Evolutionary conservation across 2,329 filamentous ascomycete genomes (phyloP).

Genomic region (Fusarium tjaetaba): DNA sequence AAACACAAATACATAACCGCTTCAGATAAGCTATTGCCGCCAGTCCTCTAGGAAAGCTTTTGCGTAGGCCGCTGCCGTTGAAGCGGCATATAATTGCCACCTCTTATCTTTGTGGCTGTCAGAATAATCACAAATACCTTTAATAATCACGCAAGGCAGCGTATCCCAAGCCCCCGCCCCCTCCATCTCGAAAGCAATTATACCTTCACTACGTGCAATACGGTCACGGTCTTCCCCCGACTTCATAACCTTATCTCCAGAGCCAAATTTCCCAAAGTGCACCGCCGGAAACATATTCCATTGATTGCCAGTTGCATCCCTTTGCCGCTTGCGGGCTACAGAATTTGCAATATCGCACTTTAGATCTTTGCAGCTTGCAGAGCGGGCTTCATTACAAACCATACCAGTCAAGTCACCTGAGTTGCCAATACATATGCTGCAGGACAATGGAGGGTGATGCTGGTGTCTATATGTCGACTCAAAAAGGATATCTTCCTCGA

Average conservation of each 20-base stretch:
- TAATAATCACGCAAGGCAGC: neutral
- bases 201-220: neutral
- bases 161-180: neutral
- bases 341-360: neutral
- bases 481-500: neutral
- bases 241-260: neutral
- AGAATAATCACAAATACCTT: neutral
- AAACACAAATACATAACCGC: neutral
- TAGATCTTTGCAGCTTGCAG: accelerated
- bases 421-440: neutral
- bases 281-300: accelerated
- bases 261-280: neutral
- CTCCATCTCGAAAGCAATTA: neutral
- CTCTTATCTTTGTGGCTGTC: neutral
- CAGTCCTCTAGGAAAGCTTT: neutral
- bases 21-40: neutral
- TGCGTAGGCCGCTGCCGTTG: accelerated
- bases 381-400: accelerated
- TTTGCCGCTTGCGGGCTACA: accelerated
- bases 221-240: neutral
- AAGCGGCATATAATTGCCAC: neutral
- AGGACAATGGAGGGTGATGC: accelerated
- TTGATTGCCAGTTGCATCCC: accelerated
- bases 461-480: neutral
- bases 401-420: accelerated